These are phyloP conservation scores for Trichoderma afroharzianum DNA, from an alignment of 2,329 filamentous ascomycete genomes.

Conservation along the genomic window DNA sequence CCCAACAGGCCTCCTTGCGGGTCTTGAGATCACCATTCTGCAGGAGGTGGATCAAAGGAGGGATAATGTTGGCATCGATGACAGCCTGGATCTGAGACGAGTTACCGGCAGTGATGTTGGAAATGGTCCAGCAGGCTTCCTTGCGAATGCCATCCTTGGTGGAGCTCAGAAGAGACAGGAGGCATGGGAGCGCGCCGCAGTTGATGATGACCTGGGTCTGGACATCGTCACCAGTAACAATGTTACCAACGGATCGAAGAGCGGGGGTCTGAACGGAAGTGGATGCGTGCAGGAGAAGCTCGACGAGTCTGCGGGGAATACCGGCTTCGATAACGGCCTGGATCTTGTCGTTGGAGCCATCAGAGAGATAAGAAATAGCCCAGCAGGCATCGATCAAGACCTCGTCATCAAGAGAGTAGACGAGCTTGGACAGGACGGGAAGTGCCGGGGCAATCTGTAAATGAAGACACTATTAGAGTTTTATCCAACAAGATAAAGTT, in stretches of 20 bases:
- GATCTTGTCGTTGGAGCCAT: slow-evolving; percentile 98
- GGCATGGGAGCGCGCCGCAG: slow-evolving; percentile 85
- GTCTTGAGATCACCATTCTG: slow-evolving; percentile 99
- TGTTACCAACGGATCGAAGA: slow-evolving; percentile 95
- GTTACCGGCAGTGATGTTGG: slow-evolving; percentile 97
- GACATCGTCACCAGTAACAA: slow-evolving; percentile 96
- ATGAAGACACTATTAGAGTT: slow-evolving; percentile 11
- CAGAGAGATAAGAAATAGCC: slow-evolving; percentile 98
- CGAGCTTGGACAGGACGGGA: slow-evolving; percentile 91
- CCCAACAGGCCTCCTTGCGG: slow-evolving; percentile 98
- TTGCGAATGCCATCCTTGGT: slow-evolving; percentile 99
- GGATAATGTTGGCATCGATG: slow-evolving; percentile 94
- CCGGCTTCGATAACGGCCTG: slow-evolving; percentile 98
- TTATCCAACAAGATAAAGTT: background rate
- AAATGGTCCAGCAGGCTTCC: slow-evolving; percentile 99
- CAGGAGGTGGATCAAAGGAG: slow-evolving; percentile 90
- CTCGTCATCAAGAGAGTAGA: slow-evolving; percentile 97
- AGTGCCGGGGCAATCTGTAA: slow-evolving; percentile 85
- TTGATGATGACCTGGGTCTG: slow-evolving; percentile 99
- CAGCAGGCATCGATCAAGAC: slow-evolving; percentile 98
- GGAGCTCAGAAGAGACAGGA: slow-evolving; percentile 91
- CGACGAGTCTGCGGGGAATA: slow-evolving; percentile 91
- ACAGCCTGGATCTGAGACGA: slow-evolving; percentile 96
- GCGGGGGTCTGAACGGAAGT: slow-evolving; percentile 98
- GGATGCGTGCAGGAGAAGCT: slow-evolving; percentile 96